Evolutionary conservation across 345 rosid genomes (phyloP).

Genomic region (Odontarrhena argentea): DNA sequence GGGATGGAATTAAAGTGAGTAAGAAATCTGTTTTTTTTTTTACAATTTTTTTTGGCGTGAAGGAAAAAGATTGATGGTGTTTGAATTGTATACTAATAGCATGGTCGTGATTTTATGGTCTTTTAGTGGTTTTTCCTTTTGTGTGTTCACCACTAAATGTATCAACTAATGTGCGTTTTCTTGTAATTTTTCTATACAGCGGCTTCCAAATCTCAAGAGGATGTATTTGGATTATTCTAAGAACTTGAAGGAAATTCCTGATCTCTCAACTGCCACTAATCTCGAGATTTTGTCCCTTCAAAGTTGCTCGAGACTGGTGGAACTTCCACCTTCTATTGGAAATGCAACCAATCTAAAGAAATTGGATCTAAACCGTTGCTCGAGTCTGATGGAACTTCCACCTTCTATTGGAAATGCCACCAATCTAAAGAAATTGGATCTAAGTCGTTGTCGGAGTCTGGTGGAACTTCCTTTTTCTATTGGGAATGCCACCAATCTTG

Average conservation of each 20-base stretch:
- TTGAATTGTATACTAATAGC: background rate
- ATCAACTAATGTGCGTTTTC: background rate
- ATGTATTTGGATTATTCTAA: background rate
- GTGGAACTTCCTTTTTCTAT: background rate
- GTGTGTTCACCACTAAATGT: background rate
- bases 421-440: background rate
- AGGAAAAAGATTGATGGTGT: no score
- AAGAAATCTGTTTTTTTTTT: background rate
- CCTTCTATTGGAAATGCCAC: background rate
- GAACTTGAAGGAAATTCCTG: constrained; percentile 11
- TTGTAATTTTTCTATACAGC: background rate
- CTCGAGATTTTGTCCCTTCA: no score
- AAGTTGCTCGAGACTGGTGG: no score
- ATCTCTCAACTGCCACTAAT: constrained; percentile 17
- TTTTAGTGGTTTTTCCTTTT: background rate
- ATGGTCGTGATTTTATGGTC: background rate
- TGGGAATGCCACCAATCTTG: background rate
- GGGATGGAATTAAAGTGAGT: constrained; percentile 17
- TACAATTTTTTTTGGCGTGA: background rate
- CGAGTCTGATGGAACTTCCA: background rate
- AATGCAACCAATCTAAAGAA: background rate
- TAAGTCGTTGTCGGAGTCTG: background rate
- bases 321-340: no score
- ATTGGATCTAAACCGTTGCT: background rate
- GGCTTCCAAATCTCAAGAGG: constrained; percentile 7